Base-by-base conservation (phyloP, 257 asterid genomes). In the Eucommia ulmoides region DNA sequence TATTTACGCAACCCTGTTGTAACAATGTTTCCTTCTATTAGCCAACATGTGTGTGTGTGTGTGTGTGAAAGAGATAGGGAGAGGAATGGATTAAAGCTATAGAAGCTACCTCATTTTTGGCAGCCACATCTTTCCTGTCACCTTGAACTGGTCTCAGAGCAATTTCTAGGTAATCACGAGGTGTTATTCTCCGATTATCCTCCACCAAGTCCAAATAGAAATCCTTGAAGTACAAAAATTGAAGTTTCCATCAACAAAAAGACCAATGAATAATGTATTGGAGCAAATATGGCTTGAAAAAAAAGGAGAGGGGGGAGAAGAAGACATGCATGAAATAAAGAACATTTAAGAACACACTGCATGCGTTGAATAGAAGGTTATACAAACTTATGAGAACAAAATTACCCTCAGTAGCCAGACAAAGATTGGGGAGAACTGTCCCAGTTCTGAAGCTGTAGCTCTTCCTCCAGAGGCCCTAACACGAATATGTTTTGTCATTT, bases 401-500 rank as follows among this genome's bases (percentile, higher is more conserved):
- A 60, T 74, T 81, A 87, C 99, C 89, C 99, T 81, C 42, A 91
- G 77, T 62, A 91, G 94, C 99, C 99, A 91, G 58, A 91, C 94
- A 63, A 91, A 91, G 42, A 87, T 76, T 49, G 99, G 99, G 23
- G 99, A 83, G 67, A 81, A 87, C 62, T 91, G 97, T 50, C 95
- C 95, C 17, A 91, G 80, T 78, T 91, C 97, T 9, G 99, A 77
- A 66, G 91, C 81, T 53, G 94, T 72, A 62, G 71, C 73, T 70
- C 71, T 81, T 45, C 93, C 89, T 41, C 89, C 93, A 51, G 95
- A 81, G 20, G 99, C 97, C 65, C 94, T 78, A 21, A 87, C 94
- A 23, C 99, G 94, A 57, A 91, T 91, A 69, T 83, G 99, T 80
- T 91, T 91, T 52, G 97, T 86, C 99, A 87, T 91, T 77, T 91